Evolutionary conservation across 1,139 yeast species (phyloP).

Genomic region (Yamadazyma triangularis): DNA sequence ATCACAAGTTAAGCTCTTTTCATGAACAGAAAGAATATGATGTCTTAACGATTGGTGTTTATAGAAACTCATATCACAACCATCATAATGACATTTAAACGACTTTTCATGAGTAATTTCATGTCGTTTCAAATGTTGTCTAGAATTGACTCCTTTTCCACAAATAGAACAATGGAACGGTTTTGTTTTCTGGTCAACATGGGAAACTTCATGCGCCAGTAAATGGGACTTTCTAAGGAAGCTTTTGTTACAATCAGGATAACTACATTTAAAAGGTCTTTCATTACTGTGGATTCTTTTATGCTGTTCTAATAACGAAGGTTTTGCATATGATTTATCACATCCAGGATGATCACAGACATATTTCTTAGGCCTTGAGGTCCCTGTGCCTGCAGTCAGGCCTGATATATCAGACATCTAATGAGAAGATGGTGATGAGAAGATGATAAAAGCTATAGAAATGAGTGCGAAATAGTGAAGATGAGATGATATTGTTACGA

Average conservation of each 20-base stretch:
- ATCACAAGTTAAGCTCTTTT: constrained; percentile 48
- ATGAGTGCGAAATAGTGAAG: background rate
- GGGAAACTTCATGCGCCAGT: constrained; percentile 67
- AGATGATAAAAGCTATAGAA: background rate
- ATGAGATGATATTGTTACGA: background rate
- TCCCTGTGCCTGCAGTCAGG: background rate
- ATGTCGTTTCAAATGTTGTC: constrained; percentile 81
- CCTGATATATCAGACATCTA: constrained; percentile 1
- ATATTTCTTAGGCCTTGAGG: constrained; percentile 49
- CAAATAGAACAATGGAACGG: constrained; percentile 77
- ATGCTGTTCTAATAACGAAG: constrained; percentile 82
- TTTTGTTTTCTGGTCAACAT: constrained; percentile 49
- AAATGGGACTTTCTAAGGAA: constrained; percentile 79
- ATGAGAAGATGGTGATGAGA: too few relatives aligned
- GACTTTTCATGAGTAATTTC: constrained; percentile 73
- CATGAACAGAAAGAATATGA: constrained; percentile 65
- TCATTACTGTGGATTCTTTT: constrained; percentile 72
- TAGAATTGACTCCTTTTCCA: constrained; percentile 76
- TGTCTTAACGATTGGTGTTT: constrained; percentile 76
- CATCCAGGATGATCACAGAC: constrained; percentile 64
- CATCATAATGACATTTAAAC: constrained; percentile 55
- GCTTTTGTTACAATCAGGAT: constrained; percentile 52
- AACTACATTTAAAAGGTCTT: constrained; percentile 66
- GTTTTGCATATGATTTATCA: constrained; percentile 71
- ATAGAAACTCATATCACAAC: constrained; percentile 65